phyloP scores from a whole-genome alignment of 805 yeast species.

The Brettanomyces anomalus region DNA sequence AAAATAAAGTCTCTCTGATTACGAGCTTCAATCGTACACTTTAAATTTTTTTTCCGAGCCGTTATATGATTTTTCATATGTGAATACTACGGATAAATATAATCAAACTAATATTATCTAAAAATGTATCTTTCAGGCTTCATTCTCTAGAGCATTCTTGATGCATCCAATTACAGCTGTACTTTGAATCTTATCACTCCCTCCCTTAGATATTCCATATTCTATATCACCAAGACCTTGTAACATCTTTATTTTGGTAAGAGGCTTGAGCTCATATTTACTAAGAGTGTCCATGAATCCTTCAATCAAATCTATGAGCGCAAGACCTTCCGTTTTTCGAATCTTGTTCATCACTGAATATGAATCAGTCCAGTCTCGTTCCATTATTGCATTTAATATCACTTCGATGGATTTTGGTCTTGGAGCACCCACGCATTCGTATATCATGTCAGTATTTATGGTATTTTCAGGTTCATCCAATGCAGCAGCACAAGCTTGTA shows the following conservation, averaged over 20 bases:
- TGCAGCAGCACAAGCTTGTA: conserved; percentile 90
- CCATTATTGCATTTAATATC: conserved; percentile 66
- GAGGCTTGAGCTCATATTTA: conserved; percentile 52
- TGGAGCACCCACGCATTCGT: conserved; percentile 94
- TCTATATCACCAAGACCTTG: conserved; percentile 80
- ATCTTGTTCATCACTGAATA: conserved; percentile 55
- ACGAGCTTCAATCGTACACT: no score
- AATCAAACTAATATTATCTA: background rate
- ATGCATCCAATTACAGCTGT: conserved; percentile 87
- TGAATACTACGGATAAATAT: no score
- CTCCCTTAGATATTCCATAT: conserved; percentile 86
- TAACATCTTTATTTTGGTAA: conserved; percentile 55
- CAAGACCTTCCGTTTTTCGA: conserved; percentile 73
- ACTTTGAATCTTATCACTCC: conserved; percentile 81
- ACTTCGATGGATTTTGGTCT: conserved; percentile 76
- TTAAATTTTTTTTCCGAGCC: no score
- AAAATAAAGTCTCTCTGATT: no score
- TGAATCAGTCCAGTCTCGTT: conserved; percentile 83
- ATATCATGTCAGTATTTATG: conserved; percentile 68
- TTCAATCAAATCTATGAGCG: conserved; percentile 74
- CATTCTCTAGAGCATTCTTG: conserved; percentile 52
- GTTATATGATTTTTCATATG: no score
- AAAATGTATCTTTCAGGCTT: conserved; percentile 14
- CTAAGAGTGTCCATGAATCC: conserved; percentile 69
- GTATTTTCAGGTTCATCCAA: conserved; percentile 36